Conservation (phyloP, 2,329 filamentous ascomycete genomes). For the Tympanopsis confertula region DNA sequence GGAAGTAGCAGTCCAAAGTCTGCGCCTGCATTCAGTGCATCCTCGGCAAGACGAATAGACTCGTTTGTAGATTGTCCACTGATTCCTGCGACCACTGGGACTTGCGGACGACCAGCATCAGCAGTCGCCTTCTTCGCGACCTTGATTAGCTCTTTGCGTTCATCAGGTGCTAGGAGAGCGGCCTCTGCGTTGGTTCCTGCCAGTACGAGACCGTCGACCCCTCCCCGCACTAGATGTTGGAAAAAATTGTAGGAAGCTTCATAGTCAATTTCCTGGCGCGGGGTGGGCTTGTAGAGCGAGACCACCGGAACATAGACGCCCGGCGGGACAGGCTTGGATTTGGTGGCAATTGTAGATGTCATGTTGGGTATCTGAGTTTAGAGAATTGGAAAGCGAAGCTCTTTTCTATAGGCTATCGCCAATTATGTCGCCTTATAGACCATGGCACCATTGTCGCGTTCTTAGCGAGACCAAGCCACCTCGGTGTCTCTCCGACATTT, state of each 20-base stretch:
- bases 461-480: too few relatives aligned
- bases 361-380: slow-evolving; percentile 7
- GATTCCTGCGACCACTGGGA: slow-evolving; percentile 31
- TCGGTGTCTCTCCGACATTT: too few relatives aligned
- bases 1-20: slow-evolving; percentile 23
- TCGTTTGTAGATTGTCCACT: slow-evolving; percentile 23
- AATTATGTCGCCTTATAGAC: too few relatives aligned
- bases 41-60: slow-evolving; percentile 20
- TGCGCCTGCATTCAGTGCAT: slow-evolving; percentile 23
- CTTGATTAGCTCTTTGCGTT: slow-evolving; percentile 26
- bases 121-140: slow-evolving; percentile 23
- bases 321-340: slow-evolving; percentile 22
- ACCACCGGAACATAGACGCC: slow-evolving; percentile 34
- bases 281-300: slow-evolving; percentile 28
- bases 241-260: slow-evolving; percentile 31
- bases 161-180: slow-evolving; percentile 24
- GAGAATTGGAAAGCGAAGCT: too few relatives aligned
- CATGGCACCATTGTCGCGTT: too few relatives aligned
- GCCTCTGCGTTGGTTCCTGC: slow-evolving; percentile 34
- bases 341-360: slow-evolving; percentile 17
- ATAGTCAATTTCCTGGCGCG: slow-evolving; percentile 26
- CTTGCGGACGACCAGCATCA: slow-evolving; percentile 18
- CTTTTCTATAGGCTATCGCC: too few relatives aligned
- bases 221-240: slow-evolving; percentile 25
- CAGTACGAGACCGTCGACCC: slow-evolving; percentile 31